Conservation (phyloP, 352 stramenopile species). For the Paralagenidium karlingii region DNA sequence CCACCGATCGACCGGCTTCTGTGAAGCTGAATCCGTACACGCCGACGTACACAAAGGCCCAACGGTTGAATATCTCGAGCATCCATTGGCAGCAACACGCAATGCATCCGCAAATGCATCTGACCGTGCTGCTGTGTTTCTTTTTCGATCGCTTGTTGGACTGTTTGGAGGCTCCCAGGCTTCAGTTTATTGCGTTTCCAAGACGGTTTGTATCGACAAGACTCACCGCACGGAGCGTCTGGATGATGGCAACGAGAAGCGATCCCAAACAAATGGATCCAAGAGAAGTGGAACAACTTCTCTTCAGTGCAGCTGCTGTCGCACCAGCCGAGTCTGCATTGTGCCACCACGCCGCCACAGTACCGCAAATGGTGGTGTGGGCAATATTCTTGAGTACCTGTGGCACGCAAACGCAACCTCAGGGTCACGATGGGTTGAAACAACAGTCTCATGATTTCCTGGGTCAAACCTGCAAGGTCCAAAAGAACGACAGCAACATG, state of each 20-base stretch:
- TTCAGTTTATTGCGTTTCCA: no score
- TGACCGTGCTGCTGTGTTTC: constrained; percentile 27
- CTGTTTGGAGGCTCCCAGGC: no score
- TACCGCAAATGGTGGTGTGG: constrained; percentile 87
- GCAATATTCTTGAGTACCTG: constrained; percentile 90
- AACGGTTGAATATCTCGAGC: constrained; percentile 70
- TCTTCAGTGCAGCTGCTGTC: constrained; percentile 70
- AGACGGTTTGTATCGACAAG: constrained; percentile 18
- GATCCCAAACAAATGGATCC: constrained; percentile 80
- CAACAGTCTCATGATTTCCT: no score
- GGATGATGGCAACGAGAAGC: constrained; percentile 56
- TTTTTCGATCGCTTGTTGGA: no score
- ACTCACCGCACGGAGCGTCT: constrained; percentile 40
- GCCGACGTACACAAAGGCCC: constrained; percentile 59
- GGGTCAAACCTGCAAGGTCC: constrained; percentile 82
- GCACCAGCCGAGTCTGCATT: constrained; percentile 69
- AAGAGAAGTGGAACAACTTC: constrained; percentile 83
- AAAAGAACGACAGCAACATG: constrained; percentile 91
- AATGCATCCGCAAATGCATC: constrained; percentile 33
- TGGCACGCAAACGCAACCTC: no score
- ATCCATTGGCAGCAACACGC: constrained; percentile 39
- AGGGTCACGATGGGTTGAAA: no score
- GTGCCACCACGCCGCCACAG: constrained; percentile 95
- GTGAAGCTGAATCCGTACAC: constrained; percentile 60
- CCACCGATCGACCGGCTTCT: constrained; percentile 27